These are phyloP conservation scores for Hemisphaericaspora subhashii DNA, from an alignment of 1,139 yeast genomes.

Conservation along the genomic window DNA sequence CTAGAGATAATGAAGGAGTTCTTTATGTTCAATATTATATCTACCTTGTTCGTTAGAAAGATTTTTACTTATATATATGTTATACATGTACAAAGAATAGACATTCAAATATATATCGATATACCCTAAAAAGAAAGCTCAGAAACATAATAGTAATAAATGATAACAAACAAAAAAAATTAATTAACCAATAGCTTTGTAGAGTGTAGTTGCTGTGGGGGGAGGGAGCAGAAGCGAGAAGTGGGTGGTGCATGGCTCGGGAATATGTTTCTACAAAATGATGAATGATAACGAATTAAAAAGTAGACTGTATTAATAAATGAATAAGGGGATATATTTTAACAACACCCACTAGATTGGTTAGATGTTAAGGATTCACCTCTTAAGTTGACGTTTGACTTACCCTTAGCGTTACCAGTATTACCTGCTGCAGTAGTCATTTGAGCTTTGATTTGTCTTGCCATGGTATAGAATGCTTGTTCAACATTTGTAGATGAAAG, in stretches of 20 bases:
- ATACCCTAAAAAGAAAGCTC: not conserved
- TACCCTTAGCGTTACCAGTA: conserved; percentile 43
- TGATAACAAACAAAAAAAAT: not conserved
- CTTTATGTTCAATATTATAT: conserved; percentile 53
- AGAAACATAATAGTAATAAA: not conserved
- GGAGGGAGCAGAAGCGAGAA: no score
- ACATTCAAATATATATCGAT: conserved; percentile 3
- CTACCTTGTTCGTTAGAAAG: conserved; percentile 27
- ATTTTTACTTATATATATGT: not conserved
- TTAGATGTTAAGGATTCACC: conserved; percentile 81
- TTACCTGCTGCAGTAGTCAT: conserved; percentile 64
- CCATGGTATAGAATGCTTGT: conserved; percentile 98
- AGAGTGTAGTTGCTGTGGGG: not conserved
- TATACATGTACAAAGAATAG: not conserved
- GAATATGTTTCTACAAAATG: conserved; percentile 1
- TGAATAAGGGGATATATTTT: conserved; percentile 13
- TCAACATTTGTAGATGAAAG: conserved; percentile 94
- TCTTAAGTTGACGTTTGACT: conserved; percentile 79
- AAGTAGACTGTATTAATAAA: conserved; percentile 1
- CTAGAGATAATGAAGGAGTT: conserved; percentile 41
- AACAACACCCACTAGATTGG: conserved; percentile 78
- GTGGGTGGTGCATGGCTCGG: no score
- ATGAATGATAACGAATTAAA: conserved; percentile 1
- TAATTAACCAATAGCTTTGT: conserved; percentile 1
- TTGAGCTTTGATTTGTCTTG: conserved; percentile 95